Percentiles rank a stretch among this genome's conserved stretches.
These are phyloP conservation scores for Erysimum cheiri DNA, from an alignment of 441 rosid species.

Conservation along the genomic window DNA sequence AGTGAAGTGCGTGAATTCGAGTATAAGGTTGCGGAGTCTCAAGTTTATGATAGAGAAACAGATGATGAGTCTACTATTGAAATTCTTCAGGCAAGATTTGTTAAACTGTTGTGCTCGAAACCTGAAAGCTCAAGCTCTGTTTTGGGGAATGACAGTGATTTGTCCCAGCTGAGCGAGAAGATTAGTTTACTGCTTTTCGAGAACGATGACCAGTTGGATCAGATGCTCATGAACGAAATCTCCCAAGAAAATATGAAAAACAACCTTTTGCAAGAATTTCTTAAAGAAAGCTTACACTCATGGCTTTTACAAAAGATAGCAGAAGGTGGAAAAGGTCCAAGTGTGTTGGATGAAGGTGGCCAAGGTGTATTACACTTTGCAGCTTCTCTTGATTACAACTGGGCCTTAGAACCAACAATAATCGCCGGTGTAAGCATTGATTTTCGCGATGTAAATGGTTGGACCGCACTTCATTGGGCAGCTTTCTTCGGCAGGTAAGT, in stretches of 20 bases:
- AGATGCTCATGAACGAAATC: slow-evolving; percentile 54
- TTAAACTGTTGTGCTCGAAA: slow-evolving; percentile 61
- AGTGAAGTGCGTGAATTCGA: slow-evolving; percentile 98
- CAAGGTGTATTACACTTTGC: slow-evolving; percentile 94
- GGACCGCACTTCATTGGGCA: slow-evolving; percentile 99
- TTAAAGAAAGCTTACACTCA: slow-evolving; percentile 72
- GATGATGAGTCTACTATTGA: slow-evolving; percentile 44
- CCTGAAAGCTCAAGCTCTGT: slow-evolving; percentile 39
- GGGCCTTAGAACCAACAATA: slow-evolving; percentile 87
- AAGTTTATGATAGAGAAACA: slow-evolving; percentile 41
- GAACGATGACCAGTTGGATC: slow-evolving; percentile 64
- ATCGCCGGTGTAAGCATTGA: slow-evolving; percentile 84
- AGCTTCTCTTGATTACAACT: slow-evolving; percentile 91
- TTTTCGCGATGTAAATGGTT: slow-evolving; percentile 89
- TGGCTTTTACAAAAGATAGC: slow-evolving; percentile 83
- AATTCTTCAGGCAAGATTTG: slow-evolving; percentile 64
- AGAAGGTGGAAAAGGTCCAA: slow-evolving; percentile 90
- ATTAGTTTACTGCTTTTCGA: slow-evolving; percentile 68
- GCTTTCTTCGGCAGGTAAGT: slow-evolving; percentile 85
- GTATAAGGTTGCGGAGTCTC: slow-evolving; percentile 50
- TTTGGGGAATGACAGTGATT: slow-evolving; percentile 43
- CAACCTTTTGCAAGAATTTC: slow-evolving; percentile 64
- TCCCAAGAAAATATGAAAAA: slow-evolving; percentile 56
- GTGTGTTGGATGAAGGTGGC: slow-evolving; percentile 79
- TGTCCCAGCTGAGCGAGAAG: slow-evolving; percentile 60